phyloP scores from a whole-genome alignment of 306 rosid species.

The Dryas drummondii region DNA sequence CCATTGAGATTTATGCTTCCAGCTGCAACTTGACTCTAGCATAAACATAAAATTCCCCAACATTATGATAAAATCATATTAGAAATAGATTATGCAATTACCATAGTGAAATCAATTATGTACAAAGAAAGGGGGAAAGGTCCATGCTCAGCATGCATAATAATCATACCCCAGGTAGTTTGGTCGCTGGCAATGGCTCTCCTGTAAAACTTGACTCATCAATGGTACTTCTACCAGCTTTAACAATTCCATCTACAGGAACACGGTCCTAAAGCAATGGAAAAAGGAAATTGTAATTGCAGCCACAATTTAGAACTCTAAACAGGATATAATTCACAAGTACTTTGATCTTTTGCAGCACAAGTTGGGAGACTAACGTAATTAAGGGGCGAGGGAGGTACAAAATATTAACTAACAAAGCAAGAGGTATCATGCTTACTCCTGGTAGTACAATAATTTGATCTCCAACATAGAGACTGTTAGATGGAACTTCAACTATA shows the following conservation, averaged over 20 bases:
- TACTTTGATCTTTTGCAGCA: slow-evolving; percentile 8
- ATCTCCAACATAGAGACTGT: slow-evolving; percentile 85
- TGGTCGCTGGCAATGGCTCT: slow-evolving; percentile 93
- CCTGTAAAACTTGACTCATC: slow-evolving; percentile 97
- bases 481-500: slow-evolving; percentile 83
- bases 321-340: slow-evolving; percentile 20
- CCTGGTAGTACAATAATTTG: slow-evolving; percentile 83
- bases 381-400: neutral
- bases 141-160: slow-evolving; percentile 7
- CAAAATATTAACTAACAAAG: slow-evolving; percentile 6
- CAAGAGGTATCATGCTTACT: slow-evolving; percentile 49
- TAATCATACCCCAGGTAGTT: slow-evolving; percentile 81
- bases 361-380: slow-evolving; percentile 7
- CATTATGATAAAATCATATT: slow-evolving; percentile 19
- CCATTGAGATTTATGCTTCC: slow-evolving; percentile 98
- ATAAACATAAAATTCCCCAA: slow-evolving; percentile 30
- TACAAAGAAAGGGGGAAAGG: slow-evolving; percentile 8
- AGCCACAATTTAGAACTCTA: slow-evolving; percentile 10
- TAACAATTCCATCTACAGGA: slow-evolving; percentile 95
- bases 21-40: slow-evolving; percentile 89
- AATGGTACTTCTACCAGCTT: slow-evolving; percentile 87
- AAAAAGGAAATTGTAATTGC: slow-evolving; percentile 17
- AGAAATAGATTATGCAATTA: slow-evolving; percentile 16
- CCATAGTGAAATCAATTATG: neutral
- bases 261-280: slow-evolving; percentile 66